phyloP scores from a whole-genome alignment of 1,284 basidiomycete genomes.

The Fomitopsis pinicola region DNA sequence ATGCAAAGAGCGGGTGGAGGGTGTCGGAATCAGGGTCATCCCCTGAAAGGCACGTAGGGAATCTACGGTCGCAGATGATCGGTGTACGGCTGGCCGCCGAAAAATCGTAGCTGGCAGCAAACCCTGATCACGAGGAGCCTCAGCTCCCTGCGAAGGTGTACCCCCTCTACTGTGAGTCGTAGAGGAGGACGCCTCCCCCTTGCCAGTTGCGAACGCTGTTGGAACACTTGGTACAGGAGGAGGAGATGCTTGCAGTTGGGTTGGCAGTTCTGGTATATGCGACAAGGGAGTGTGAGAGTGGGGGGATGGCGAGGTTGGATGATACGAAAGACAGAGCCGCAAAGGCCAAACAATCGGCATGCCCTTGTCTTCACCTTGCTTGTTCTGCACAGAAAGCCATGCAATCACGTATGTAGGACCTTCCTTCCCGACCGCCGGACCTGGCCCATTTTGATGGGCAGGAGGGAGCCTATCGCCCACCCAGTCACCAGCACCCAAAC shows the following conservation, averaged over 20 bases:
- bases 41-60: slow-evolving; percentile 31
- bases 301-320: slow-evolving; percentile 32
- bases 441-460: slow-evolving; percentile 2
- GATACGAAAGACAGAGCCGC: slow-evolving; percentile 51
- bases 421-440: not conserved
- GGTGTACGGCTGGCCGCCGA: slow-evolving; percentile 15
- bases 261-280: slow-evolving; percentile 59
- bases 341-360: slow-evolving; percentile 68
- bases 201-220: slow-evolving; percentile 4
- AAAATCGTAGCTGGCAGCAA: slow-evolving; percentile 16
- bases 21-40: slow-evolving; percentile 19
- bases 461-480: slow-evolving; percentile 17
- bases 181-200: slow-evolving; percentile 10
- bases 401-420: slow-evolving; percentile 55
- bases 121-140: slow-evolving; percentile 5
- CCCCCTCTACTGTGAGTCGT: slow-evolving; percentile 11
- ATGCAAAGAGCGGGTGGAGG: slow-evolving; percentile 32
- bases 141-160: slow-evolving; percentile 11
- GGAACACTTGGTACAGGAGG: slow-evolving; percentile 21
- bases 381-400: slow-evolving; percentile 71
- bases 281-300: slow-evolving; percentile 42
- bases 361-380: slow-evolving; percentile 73
- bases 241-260: slow-evolving; percentile 64
- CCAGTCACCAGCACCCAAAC: slow-evolving; percentile 56
- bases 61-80: slow-evolving; percentile 31